phyloP scores from a whole-genome alignment of 2,329 filamentous ascomycete species.

The Massarina eburnea region DNA sequence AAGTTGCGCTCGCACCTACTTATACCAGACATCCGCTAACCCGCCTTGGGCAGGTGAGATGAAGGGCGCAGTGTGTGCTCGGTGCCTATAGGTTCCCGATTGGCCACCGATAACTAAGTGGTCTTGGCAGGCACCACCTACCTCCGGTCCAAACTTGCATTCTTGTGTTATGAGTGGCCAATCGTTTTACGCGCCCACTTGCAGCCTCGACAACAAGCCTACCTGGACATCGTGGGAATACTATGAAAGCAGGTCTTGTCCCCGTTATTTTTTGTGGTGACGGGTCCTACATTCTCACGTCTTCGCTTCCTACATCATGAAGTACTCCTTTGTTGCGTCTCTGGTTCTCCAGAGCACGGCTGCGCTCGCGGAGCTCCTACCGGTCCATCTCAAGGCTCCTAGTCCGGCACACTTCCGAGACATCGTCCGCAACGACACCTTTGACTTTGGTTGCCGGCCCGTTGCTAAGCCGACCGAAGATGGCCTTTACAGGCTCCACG shows the following conservation, averaged over 20 bases:
- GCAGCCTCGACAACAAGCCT: background rate
- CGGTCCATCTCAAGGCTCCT: slow-evolving; percentile 36
- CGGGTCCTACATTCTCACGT: background rate
- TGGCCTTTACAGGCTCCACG: slow-evolving; percentile 37
- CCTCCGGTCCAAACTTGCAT: background rate
- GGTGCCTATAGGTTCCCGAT: background rate
- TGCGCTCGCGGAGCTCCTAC: slow-evolving; percentile 31
- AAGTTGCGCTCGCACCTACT: background rate
- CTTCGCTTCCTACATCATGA: slow-evolving; percentile 21
- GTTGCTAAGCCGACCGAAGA: slow-evolving; percentile 27
- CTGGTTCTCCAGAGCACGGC: slow-evolving; percentile 30
- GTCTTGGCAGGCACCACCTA: background rate
- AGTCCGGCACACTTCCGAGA: slow-evolving; percentile 31
- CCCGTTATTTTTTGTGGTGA: background rate
- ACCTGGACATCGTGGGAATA: background rate
- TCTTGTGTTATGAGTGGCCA: background rate
- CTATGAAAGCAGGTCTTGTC: background rate
- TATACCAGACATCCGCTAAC: background rate
- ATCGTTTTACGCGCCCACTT: background rate
- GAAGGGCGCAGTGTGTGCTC: background rate
- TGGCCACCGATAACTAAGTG: background rate
- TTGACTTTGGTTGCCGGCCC: slow-evolving; percentile 31
- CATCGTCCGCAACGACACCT: slow-evolving; percentile 38
- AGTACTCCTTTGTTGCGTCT: slow-evolving; percentile 34
- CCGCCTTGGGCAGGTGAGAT: background rate